Conservation (phyloP, 805 yeast species). For the Pichia occidentalis region DNA sequence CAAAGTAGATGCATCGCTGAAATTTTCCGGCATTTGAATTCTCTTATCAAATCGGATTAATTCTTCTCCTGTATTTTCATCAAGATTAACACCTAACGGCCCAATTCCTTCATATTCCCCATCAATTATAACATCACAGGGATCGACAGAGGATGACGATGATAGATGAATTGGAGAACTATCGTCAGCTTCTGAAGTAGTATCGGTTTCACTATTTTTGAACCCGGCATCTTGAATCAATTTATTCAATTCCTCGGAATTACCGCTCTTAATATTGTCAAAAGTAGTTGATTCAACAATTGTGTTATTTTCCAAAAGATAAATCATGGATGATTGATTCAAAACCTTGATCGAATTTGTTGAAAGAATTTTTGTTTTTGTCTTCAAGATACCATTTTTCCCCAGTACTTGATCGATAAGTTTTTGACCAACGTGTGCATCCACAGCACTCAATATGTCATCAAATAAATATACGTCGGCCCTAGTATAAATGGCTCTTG, state of each 20-base stretch:
- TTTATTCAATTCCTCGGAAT: conserved; percentile 24
- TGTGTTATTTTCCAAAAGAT: conserved; percentile 46
- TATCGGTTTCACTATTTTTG: neutral
- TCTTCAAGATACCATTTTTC: conserved; percentile 39
- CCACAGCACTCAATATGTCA: conserved; percentile 94
- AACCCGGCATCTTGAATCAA: conserved; percentile 37
- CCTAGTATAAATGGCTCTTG: conserved; percentile 91
- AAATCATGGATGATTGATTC: conserved; percentile 52
- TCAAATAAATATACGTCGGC: conserved; percentile 88
- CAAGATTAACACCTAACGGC: conserved; percentile 14
- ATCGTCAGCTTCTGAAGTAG: neutral
- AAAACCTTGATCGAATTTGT: conserved; percentile 54
- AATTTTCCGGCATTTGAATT: conserved; percentile 11
- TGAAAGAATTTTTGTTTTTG: conserved; percentile 49
- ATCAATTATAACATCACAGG: conserved; percentile 7
- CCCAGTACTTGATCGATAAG: conserved; percentile 54
- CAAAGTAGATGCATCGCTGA: conserved; percentile 25
- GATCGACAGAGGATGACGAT: conserved; percentile 2
- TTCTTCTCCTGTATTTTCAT: conserved; percentile 17
- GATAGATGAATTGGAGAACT: neutral
- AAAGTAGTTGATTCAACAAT: conserved; percentile 54
- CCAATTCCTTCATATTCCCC: conserved; percentile 15
- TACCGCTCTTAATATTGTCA: conserved; percentile 29
- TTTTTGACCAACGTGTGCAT: conserved; percentile 90
- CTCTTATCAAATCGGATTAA: conserved; percentile 11